phyloP scores from a whole-genome alignment of 1,284 basidiomycete species.

The Ganoderma boninense region DNA sequence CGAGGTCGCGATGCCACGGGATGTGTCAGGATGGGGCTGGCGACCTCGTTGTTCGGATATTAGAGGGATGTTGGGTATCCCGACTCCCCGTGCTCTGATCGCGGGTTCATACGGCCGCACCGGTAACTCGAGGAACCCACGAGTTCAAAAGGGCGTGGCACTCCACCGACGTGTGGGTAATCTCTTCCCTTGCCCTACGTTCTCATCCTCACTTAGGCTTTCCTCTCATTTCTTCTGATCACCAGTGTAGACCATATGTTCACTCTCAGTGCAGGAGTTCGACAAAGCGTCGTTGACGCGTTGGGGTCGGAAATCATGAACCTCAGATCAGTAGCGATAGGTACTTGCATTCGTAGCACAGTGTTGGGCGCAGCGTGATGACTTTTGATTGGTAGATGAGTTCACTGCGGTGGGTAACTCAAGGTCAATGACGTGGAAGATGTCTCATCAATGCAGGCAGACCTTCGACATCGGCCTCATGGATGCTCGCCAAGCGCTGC shows the following conservation, averaged over 20 bases:
- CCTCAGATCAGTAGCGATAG: slow-evolving; percentile 12
- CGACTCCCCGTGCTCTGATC: neutral
- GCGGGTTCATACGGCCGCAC: slow-evolving; percentile 1
- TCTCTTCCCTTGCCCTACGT: neutral
- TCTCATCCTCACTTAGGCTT: slow-evolving; percentile 1
- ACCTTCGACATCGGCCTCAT: slow-evolving; percentile 38
- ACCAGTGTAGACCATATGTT: neutral
- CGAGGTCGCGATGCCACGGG: neutral
- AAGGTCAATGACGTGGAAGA: neutral
- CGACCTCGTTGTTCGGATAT: neutral
- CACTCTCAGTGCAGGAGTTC: neutral
- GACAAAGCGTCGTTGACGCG: neutral
- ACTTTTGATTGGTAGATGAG: slow-evolving; percentile 19
- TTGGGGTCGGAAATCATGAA: slow-evolving; percentile 16
- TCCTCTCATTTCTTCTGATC: neutral
- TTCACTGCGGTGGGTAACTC: slow-evolving; percentile 29
- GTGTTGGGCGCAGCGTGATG: neutral
- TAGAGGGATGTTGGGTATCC: neutral
- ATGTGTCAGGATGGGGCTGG: neutral
- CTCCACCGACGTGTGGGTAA: slow-evolving; percentile 6
- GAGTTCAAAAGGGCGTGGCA: neutral
- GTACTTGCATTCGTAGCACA: neutral
- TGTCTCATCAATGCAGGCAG: slow-evolving; percentile 22
- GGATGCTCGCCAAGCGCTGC: slow-evolving; percentile 35
- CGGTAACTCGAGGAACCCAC: slow-evolving; percentile 5